phyloP scores from a whole-genome alignment of 345 rosid genomes.

The Brassica napus region Da-Ae NC_063438.1:27604501-27605000 shows the following conservation, averaged over 20 bases:
- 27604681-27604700: slow-evolving; percentile 36
- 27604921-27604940: too few relatives aligned
- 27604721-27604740: slow-evolving; percentile 38
- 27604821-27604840: background rate
- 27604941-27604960: too few relatives aligned
- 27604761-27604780: slow-evolving; percentile 28
- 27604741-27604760: slow-evolving; percentile 31
- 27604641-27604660: slow-evolving; percentile 34
- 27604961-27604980: background rate
- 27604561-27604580: background rate
- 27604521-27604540: too few relatives aligned
- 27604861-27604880: slow-evolving; percentile 35
- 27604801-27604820: background rate
- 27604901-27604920: background rate
- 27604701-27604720: slow-evolving; percentile 29
- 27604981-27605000: background rate
- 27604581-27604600: background rate
- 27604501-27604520: too few relatives aligned
- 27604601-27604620: background rate
- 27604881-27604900: slow-evolving; percentile 32
- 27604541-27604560: too few relatives aligned
- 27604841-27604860: slow-evolving; percentile 24
- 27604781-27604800: slow-evolving; percentile 16
- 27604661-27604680: slow-evolving; percentile 9
- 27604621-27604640: slow-evolving; percentile 36